Conservation (phyloP, 2,329 filamentous ascomycete genomes). For the Cytospora schulzeri region DNA sequence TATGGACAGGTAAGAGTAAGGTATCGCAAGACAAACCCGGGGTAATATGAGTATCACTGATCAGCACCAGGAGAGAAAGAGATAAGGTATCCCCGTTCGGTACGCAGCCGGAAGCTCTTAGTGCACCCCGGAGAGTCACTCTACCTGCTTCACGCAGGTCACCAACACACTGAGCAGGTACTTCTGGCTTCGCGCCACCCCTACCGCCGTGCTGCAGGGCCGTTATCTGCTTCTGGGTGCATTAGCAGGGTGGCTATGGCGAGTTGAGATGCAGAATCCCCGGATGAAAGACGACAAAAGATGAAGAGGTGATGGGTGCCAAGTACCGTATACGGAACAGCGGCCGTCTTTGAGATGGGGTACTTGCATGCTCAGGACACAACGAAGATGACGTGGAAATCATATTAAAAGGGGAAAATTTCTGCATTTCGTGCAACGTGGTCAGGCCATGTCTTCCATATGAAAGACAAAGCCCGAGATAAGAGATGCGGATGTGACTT, state of each 20-base stretch:
- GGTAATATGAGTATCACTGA: slow-evolving; percentile 1
- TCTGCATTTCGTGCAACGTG: slow-evolving; percentile 22
- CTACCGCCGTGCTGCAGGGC: slow-evolving; percentile 3
- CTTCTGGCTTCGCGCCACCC: slow-evolving; percentile 12
- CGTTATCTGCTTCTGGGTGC: slow-evolving; percentile 19
- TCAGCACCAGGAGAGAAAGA: slow-evolving; percentile 14
- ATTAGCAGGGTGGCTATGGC: slow-evolving; percentile 20
- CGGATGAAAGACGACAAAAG: slow-evolving; percentile 7
- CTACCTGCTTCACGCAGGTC: slow-evolving; percentile 21
- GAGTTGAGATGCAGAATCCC: slow-evolving; percentile 2
- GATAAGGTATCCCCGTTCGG: slow-evolving; percentile 25
- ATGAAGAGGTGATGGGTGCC: background rate
- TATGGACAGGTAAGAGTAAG: slow-evolving; percentile 8
- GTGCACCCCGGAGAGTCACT: slow-evolving; percentile 19
- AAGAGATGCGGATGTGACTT: slow-evolving; percentile 20
- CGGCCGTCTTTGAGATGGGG: slow-evolving; percentile 7
- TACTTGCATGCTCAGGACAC: slow-evolving; percentile 6
- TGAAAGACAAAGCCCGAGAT: slow-evolving; percentile 23
- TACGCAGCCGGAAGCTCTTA: slow-evolving; percentile 6
- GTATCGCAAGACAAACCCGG: slow-evolving; percentile 4
- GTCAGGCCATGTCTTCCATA: slow-evolving; percentile 14
- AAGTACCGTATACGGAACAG: slow-evolving; percentile 10
- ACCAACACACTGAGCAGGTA: slow-evolving; percentile 17
- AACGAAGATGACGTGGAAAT: background rate
- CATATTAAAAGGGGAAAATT: slow-evolving; percentile 14